Evolutionary conservation across 106 monocot species (phyloP), one percentile per base, ranked within the genome.

Genomic region (Dactylorhiza incarnata): DNA sequence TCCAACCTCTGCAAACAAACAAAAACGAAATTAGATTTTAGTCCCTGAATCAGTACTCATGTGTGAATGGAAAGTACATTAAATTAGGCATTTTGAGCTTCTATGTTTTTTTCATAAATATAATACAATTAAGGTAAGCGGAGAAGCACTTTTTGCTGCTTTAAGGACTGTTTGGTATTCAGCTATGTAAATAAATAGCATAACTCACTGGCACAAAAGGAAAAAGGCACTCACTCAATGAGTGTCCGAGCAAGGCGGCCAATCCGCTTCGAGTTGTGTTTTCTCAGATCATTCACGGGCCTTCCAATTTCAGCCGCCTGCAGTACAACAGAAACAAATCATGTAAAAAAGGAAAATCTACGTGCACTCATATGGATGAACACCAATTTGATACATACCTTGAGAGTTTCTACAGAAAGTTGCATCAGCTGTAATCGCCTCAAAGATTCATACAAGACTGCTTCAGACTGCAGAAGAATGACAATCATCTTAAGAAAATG

Each of bases 241-340:
- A 96, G 89, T 26, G 84, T 84, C 49, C 82, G 85, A 37, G 75
- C 88, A 70, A 96, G 87, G 20, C 81, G 82, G 43, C 87, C 82
- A 68, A 96, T 87, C 49, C 81, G 77, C 83, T 91, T 93, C 6
- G 89, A 96, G 56, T 50, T 82, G 81, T 93, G 90, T 72, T 83
- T 96, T 58, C 87, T 66, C 48, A 93, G 78, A 48, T 83, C 79
- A 76, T 84, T 87, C 17, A 96, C 90, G 58, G 89, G 80, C 75
- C 72, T 89, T 44, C 95, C 95, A 75, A 96, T 93, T 48, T 90
- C 87, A 46, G 95, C 93, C 17, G 84, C 91, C 95, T 96, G 77
- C 44, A 69, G 44, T 69, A 2, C 44, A 45, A 46, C 45, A 69
- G 45, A 69, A 46, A 45, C 16, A 46, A 69, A 69, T 69, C 69